Conservation (phyloP, 2,329 filamentous ascomycete genomes). For the Botrytis squamosa region DNA sequence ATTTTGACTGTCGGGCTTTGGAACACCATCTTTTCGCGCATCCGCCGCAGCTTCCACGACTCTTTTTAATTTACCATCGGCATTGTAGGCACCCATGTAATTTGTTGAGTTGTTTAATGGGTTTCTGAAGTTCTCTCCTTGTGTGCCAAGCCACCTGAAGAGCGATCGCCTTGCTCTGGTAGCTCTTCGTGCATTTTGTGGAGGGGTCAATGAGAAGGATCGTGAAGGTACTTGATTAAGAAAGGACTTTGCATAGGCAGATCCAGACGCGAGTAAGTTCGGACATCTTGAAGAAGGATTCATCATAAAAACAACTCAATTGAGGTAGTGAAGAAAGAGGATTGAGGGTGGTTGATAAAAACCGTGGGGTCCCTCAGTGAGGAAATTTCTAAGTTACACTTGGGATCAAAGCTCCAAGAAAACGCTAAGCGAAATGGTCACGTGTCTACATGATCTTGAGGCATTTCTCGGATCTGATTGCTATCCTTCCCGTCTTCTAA, state of each 20-base stretch:
- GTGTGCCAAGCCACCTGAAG: conserved; percentile 36
- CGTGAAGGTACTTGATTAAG: conserved; percentile 30
- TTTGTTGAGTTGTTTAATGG: conserved; percentile 37
- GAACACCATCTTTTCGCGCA: conserved; percentile 5
- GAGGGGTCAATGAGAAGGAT: conserved; percentile 38
- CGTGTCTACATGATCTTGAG: conserved; percentile 1
- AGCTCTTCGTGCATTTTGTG: conserved; percentile 28
- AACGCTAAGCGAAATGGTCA: conserved; percentile 12
- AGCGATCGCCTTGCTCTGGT: conserved; percentile 36
- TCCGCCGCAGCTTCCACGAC: conserved; percentile 23
- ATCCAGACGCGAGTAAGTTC: conserved; percentile 26
- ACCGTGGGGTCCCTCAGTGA: conserved; percentile 19
- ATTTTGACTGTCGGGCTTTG: conserved; percentile 11
- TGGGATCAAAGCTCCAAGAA: conserved; percentile 15
- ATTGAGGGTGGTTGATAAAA: conserved; percentile 12
- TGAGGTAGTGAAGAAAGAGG: neutral
- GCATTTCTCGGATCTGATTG: neutral
- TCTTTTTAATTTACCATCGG: conserved; percentile 35
- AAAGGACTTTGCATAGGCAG: conserved; percentile 31
- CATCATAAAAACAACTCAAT: conserved; percentile 29
- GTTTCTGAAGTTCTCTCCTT: conserved; percentile 34
- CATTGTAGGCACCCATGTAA: conserved; percentile 37
- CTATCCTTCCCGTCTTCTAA: neutral
- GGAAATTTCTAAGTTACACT: conserved; percentile 18
- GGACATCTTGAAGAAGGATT: conserved; percentile 34